Conservation (phyloP, 1,284 basidiomycete species). For the Irpex sp. region DNA sequence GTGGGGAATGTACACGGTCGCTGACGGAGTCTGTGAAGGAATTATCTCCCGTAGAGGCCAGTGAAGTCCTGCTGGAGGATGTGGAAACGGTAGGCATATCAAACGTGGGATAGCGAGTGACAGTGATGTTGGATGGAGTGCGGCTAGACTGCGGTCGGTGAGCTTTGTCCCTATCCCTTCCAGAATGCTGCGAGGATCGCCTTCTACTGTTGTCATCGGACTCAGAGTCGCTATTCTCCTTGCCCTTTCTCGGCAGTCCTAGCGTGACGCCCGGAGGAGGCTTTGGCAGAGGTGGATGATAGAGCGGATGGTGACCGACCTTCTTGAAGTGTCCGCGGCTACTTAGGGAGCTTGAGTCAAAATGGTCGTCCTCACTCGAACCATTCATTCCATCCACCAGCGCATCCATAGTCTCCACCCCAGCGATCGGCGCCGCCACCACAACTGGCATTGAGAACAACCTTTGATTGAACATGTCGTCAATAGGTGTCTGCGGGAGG, state of each 20-base stretch:
- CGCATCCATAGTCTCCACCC: conserved; percentile 82
- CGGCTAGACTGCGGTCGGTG: conserved; percentile 15
- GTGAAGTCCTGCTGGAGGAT: conserved; percentile 9
- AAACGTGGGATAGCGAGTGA: conserved; percentile 10
- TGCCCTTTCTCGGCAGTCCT: conserved; percentile 45
- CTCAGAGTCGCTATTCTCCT: conserved; percentile 40
- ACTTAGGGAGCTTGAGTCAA: conserved; percentile 36
- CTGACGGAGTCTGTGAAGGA: conserved; percentile 5
- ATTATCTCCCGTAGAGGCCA: conserved; percentile 5
- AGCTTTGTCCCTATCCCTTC: conserved; percentile 6
- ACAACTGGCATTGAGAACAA: conserved; percentile 58
- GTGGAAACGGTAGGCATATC: conserved; percentile 8
- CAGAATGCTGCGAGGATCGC: conserved; percentile 11
- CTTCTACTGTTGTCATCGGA: conserved; percentile 40
- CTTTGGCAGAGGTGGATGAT: conserved; percentile 74
- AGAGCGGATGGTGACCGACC: conserved; percentile 50
- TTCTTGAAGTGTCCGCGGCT: conserved; percentile 47
- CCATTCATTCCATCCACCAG: conserved; percentile 84
- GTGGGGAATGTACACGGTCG: conserved; percentile 6
- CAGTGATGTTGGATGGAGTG: conserved; percentile 12
- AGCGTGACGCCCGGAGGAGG: conserved; percentile 78
- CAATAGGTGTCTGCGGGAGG: conserved; percentile 63
- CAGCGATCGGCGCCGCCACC: conserved; percentile 70
- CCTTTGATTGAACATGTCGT: conserved; percentile 43
- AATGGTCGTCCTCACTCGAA: conserved; percentile 45